Evolutionary conservation across 1,139 yeast genomes (phyloP).

Genomic region (Magnusiomyces magnusii): DNA sequence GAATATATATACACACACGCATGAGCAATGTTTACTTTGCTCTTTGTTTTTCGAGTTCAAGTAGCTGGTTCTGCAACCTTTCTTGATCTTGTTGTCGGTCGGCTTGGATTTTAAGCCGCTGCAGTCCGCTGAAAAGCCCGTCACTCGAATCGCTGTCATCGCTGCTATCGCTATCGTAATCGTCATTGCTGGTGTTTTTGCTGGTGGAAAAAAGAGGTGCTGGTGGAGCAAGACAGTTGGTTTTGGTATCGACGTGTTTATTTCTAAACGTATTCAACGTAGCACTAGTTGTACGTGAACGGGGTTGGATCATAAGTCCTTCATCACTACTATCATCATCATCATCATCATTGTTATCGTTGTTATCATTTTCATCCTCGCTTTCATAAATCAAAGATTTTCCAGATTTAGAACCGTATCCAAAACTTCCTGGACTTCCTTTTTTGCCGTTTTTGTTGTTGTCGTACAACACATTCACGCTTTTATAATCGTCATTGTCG

Average conservation of each 20-base stretch:
- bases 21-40: too few relatives aligned
- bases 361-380: background rate
- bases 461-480: background rate
- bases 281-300: background rate
- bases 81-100: background rate
- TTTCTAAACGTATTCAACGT: too few relatives aligned
- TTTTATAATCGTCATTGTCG: background rate
- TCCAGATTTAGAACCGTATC: background rate
- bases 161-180: background rate
- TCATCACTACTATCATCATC: background rate
- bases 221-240: too few relatives aligned
- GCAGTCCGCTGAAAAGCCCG: background rate
- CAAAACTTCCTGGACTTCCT: background rate
- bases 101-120: background rate
- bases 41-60: background rate
- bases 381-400: background rate
- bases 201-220: too few relatives aligned
- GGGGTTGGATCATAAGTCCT: background rate
- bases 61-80: background rate
- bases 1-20: too few relatives aligned
- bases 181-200: background rate
- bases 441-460: background rate
- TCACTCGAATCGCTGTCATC: background rate
- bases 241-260: too few relatives aligned
- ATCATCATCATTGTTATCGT: background rate